Evolutionary conservation across 2,329 filamentous ascomycete genomes (phyloP), one percentile per base, ranked within the genome.

Genomic region (Penicillium nordicum): DNA sequence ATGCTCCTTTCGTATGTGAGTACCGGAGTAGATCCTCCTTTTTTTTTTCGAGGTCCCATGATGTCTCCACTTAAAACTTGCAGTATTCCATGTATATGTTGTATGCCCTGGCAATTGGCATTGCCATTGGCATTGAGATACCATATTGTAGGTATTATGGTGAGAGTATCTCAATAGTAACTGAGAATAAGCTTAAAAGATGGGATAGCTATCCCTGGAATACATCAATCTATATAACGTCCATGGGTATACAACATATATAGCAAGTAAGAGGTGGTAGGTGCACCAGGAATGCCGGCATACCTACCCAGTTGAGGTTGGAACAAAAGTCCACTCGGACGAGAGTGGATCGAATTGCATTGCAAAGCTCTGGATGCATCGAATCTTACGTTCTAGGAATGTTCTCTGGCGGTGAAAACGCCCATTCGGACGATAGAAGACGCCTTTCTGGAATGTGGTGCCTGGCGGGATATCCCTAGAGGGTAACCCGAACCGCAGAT

Each of bases 401-500:
- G 52, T 57, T 59, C 50, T 42, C 5, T 44, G 16, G 48, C 49
- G 55, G 50, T 50, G 30, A 48, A 42, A 27, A 30, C 16, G 43
- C 32, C 37, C 47, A 58, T 54, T 64, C 62, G 63, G 63, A 38
- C 60, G 62, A 64, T 44, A 63, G 57, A 49, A 40, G 21, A 10
- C 16, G 37, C 38, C 27, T 30, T 38, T 50, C 25, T 36, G 44
- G 45, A 55, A 55, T 52, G 53, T 18, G 41, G 63, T 64, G 32
- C 58, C 57, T 63, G 58, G 59, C 66, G 67, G 69, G 60, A 70
- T 67, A 55, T 51, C 69, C 69, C 41, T 46, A 69, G 57, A 65
- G 32, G 67, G 69, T 66, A 72, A 72, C 51, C 69, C 69, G 69
- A 69, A 60, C 55, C 55, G 60, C 61, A 53, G 57, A 60, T 60